Conservation (phyloP, 192 early-diverging fungal genomes). For the Mortierella alpina region DNA sequence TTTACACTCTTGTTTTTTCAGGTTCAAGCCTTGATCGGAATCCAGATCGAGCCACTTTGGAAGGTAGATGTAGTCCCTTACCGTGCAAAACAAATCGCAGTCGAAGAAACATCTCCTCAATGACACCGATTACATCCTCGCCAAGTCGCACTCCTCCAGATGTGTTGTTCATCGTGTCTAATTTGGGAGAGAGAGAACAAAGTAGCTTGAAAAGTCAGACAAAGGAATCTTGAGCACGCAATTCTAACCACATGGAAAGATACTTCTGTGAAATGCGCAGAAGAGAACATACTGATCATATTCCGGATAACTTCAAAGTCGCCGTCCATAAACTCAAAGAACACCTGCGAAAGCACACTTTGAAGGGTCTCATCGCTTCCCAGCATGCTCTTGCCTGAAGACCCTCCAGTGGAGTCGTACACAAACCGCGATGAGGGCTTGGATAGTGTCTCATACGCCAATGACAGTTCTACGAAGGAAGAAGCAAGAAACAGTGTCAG, state of each 20-base stretch:
- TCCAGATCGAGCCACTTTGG: not conserved
- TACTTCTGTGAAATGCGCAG: not conserved
- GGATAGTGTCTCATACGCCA: constrained; percentile 67
- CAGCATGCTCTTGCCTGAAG: constrained; percentile 53
- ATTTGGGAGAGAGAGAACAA: not conserved
- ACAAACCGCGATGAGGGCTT: constrained; percentile 63
- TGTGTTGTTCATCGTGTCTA: constrained; percentile 54
- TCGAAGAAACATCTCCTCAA: constrained; percentile 54
- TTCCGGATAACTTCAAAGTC: constrained; percentile 68
- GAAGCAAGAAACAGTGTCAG: not conserved
- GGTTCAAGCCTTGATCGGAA: not conserved
- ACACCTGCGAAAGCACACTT: constrained; percentile 65
- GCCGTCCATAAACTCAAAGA: constrained; percentile 70
- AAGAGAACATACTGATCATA: constrained; percentile 63
- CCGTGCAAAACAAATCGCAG: constrained; percentile 43
- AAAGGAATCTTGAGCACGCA: not conserved
- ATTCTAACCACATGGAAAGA: not conserved
- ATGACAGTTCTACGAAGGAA: constrained; percentile 54
- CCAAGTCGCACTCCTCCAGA: constrained; percentile 48
- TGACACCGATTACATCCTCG: constrained; percentile 49
- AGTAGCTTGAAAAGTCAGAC: too few species aligned
- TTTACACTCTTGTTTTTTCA: not conserved
- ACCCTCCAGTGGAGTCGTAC: constrained; percentile 61
- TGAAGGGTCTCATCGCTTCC: constrained; percentile 63
- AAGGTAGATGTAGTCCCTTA: not conserved